Base-by-base conservation (phyloP, 1,139 yeast species). In the Oligophagozyma castellii region DNA sequence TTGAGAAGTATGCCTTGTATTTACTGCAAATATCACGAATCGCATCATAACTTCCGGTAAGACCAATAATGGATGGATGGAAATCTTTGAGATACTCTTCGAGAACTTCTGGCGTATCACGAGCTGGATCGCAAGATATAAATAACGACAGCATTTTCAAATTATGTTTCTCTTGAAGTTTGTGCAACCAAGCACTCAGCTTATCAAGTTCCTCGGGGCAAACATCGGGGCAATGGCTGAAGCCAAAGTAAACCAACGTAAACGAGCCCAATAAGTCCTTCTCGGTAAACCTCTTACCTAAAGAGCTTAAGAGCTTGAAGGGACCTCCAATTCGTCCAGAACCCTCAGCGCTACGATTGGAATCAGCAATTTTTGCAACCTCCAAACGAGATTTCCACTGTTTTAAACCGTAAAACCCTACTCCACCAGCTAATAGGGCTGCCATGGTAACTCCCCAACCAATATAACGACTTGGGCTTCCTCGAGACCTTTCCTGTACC, bases 321-420 rank as follows among this genome's bases (percentile, higher is more conserved):
- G 86, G 76, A 0, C 98, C 98, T 12, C 98, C 98, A 34, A 89
- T n/a, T n/a, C n/a, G n/a, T n/a, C n/a, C n/a, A n/a, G n/a, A n/a
- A n/a, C n/a, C n/a, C n/a, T n/a, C n/a, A n/a, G n/a, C n/a, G n/a
- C n/a, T n/a, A n/a, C n/a, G n/a, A n/a, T n/a, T n/a, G n/a, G n/a
- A n/a, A n/a, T n/a, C n/a, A n/a, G n/a, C n/a, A n/a, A n/a, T n/a
- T n/a, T n/a, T n/a, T n/a, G n/a, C n/a, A n/a, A n/a, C n/a, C n/a
- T n/a, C n/a, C n/a, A n/a, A n/a, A n/a, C n/a, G n/a, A n/a, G n/a
- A n/a, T n/a, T n/a, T n/a, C n/a, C n/a, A n/a, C n/a, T n/a, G n/a
- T n/a, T n/a, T n/a, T n/a, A n/a, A n/a, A n/a, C n/a, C n/a, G n/a
- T n/a, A n/a, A n/a, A n/a, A n/a, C n/a, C n/a, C n/a, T n/a, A n/a